Base-by-base conservation (phyloP, 768 basidiomycete species). In the Phylloporus sp. region DNA sequence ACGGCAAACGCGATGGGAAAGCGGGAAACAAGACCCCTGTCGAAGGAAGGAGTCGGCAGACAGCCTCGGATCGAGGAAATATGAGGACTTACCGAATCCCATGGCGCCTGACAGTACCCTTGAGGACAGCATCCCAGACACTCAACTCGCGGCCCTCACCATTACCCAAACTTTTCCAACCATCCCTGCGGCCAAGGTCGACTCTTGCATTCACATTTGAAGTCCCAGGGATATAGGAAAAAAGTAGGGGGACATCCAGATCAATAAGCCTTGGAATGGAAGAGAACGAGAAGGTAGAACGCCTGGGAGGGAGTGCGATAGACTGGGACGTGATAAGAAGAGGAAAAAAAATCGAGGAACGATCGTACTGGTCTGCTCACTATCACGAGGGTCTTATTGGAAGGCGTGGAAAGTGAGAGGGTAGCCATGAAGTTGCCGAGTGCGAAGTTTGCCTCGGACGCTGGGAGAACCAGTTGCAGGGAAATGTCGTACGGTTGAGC, bases 391-490 rank as follows among this genome's bases (percentile, higher is more conserved):
- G 88, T 86, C 59, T 76, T 79, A 65, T 91, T 91, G 16, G 76
- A 74, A 26, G 73, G 58, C 0, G 84, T 82, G 3, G 71, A 73
- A 24, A 93, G 68, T 1, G 77, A 81, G 31, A 92, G 64, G 39
- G 74, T 78, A 5, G 81, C 73, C 91, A 93, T 93, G 68, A 92
- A 93, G 66, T 93, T 93, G 36, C 91, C 91, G 3, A 93, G 80
- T 5, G 74, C 82, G 59, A 80, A 72, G 69, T 90, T 92, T 20
- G 82, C 67, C 52, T 84, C 80, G 16, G 78, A 78, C 4, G 80
- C 73, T 11, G 91, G 91, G 7, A 92, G 73, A 26, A 72, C 66
- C 15, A 93, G 72, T 47, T 81, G 78, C 15, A 92, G 69, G 39
- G 82, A 82, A 45, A 93, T 72, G 56, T 90, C 82, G 50, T 92